Evolutionary conservation across 768 basidiomycete genomes (phyloP), one percentile per base, ranked within the genome.

Genomic region (Pleurotus pulmonarius): DNA sequence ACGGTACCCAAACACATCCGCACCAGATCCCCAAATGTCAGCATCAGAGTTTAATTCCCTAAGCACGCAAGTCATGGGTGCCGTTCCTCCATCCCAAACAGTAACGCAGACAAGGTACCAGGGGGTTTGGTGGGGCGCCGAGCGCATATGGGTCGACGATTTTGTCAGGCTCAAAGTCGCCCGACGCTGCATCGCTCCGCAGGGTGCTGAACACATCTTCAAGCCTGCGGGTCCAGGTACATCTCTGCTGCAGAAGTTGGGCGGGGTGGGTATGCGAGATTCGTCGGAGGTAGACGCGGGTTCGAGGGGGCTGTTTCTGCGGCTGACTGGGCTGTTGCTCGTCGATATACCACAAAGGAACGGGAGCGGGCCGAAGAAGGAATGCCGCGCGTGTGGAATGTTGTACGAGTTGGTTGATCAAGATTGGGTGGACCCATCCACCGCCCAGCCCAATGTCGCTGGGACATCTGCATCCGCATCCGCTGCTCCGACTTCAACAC

Each of bases 101-200:
- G 65, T 77, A 26, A 71, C 70, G 0, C 87, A 89, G 63, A 78
- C 71, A 48, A 75, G 83, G 41, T 92, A 83, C 65, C 89, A 92
- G 64, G 90, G 90, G 1, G 65, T 94, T 6, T 96, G 92, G 92
- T 90, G 89, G 87, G 94, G 94, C 6, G 83, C 86, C 1, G 93
- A 94, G 64, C 80, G 90, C 26, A 90, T 94, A 53, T 96, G 93
- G 92, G 74, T 80, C 4, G 90, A 88, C 57, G 93, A 96, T 59
- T 80, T 94, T 55, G 81, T 94, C 38, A 82, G 93, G 20, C 75
- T 96, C 48, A 90, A 90, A 63, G 69, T 88, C 22, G 79, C 85
- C 1, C 80, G 90, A 39, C 72, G 76, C 34, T 82, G 83, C 59
- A 75, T 92, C 56, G 88, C 88, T 11, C 88, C 89, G 5, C 63